phyloP scores from a whole-genome alignment of 306 rosid genomes.

The Lablab purpureus region DNA sequence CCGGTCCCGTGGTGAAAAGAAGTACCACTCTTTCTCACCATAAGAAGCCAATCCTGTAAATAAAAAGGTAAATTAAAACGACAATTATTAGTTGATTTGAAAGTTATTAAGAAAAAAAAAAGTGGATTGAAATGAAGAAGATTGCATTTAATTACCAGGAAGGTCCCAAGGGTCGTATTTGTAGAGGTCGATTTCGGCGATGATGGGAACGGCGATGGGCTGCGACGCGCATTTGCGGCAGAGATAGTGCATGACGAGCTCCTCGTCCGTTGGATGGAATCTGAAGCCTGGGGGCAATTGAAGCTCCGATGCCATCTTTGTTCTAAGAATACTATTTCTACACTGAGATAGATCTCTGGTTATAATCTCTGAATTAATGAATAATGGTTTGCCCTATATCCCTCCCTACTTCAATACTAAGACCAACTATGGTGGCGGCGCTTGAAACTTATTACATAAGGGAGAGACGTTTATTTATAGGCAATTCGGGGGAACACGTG shows the following conservation, averaged over 20 bases:
- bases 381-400: neutral
- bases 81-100: neutral
- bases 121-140: neutral
- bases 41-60: conserved; percentile 65
- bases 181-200: conserved; percentile 90
- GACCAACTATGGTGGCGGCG: conserved; percentile 59
- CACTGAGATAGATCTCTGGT: neutral
- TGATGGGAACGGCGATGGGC: conserved; percentile 77
- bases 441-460: conserved; percentile 75
- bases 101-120: neutral
- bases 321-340: neutral
- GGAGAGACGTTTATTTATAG: conserved; percentile 67
- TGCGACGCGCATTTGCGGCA: conserved; percentile 85
- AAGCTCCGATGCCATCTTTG: conserved; percentile 66
- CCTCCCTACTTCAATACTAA: neutral
- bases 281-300: conserved; percentile 91
- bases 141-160: conserved; percentile 60
- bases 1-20: conserved; percentile 86
- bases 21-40: conserved; percentile 98
- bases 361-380: neutral
- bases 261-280: conserved; percentile 97
- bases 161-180: conserved; percentile 92
- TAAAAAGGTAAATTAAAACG: neutral
- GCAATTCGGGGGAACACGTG: conserved; percentile 54
- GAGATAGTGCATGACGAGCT: conserved; percentile 90